Base-by-base conservation (phyloP, 257 asterid genomes). In the Linderniella brevidens region DNA sequence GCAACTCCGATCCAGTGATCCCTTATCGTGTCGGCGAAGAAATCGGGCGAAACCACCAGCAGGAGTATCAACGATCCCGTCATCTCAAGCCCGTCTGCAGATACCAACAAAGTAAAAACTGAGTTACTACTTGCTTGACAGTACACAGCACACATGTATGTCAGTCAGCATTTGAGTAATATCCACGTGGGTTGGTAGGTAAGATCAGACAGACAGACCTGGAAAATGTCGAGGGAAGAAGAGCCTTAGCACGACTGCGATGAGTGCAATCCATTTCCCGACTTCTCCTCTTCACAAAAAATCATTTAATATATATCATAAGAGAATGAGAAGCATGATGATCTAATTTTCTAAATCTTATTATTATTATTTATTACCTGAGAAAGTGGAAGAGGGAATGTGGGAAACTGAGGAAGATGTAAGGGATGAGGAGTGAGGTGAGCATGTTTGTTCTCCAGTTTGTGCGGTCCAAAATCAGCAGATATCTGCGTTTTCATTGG, bases 211-310 rank as follows among this genome's bases (percentile, higher is more conserved):
- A n/a, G n/a, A n/a, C n/a, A n/a, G n/a, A 79, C 97, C 97, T 56
- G 99, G 99, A 66, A 85, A 79, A 70, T 81, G 94, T 11, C 92
- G 73, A 1, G 94, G 96, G 66, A 81, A 90, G 83, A 90, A 90
- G 40, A 85, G 96, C 75, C 93, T 79, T 12, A 85, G 61, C 1
- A 85, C 88, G 3, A 90, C 96, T 10, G 96, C 93, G 16, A 81
- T 40, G 53, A 90, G 63, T 17, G 94, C 92, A 44, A 81, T 67
- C 99, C 96, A 90, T 42, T 63, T 75, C 10, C 99, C 99, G 5
- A 79, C 92, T 46, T 90, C 92, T 25, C 94, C 96, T 77, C 99
- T 86, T 37, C 56, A 46, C 19, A 37, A 20, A 41, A 37, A 54
- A 48, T n/a, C n/a, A 40, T n/a, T 16, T 48, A 18, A 20, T 46